Base-by-base conservation (phyloP, 2,329 filamentous ascomycete genomes). In the Hypomyces perniciosus region DNA sequence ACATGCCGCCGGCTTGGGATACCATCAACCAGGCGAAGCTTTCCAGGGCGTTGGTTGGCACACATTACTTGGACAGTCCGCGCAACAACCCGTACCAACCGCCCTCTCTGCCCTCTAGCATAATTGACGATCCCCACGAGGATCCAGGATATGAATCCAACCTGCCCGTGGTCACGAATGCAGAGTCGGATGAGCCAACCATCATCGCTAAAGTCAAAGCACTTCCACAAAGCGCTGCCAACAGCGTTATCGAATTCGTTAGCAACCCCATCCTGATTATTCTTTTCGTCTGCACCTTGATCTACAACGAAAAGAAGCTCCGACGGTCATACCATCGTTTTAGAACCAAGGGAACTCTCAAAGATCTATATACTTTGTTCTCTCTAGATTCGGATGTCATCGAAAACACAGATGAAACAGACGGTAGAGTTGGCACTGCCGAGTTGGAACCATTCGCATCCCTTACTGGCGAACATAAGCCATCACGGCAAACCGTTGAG, bases 11-110 rank as follows among this genome's bases (percentile, higher is more conserved):
- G 3, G 54, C 65, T 4, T 70, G 67, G 65, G 69, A 76, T 40
- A 68, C 66, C 12, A 59, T 73, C 39, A 66, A 62, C 41, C 62
- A 67, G 45, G 65, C 67, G 2, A 78, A 83, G 57, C 70, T 86
- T 8, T 76, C 78, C 8, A 76, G 81, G 50, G 82, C 77, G 2
- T 70, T 92, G 50, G 78, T 88, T 7, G 88, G 88, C n/a, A 85
- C 85, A 1, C 88, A 91, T 61, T 78, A 77, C 2, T 72, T 88
- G 37, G 79, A 81, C 31, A 62, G 62, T 2, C 52, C 62, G 7
- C 61, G 58, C 4, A 54, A 60, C 20, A 62, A 64, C 29, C 57
- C 62, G 10, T 61, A 65, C 13, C 70, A 74, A 28, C 61, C 68
- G 4, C 65, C 67, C 1, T 69, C 63, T 3, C 59, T 76, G 4